phyloP scores from a whole-genome alignment of 2,329 filamentous ascomycete species.

The Xylaria sp. region DNA sequence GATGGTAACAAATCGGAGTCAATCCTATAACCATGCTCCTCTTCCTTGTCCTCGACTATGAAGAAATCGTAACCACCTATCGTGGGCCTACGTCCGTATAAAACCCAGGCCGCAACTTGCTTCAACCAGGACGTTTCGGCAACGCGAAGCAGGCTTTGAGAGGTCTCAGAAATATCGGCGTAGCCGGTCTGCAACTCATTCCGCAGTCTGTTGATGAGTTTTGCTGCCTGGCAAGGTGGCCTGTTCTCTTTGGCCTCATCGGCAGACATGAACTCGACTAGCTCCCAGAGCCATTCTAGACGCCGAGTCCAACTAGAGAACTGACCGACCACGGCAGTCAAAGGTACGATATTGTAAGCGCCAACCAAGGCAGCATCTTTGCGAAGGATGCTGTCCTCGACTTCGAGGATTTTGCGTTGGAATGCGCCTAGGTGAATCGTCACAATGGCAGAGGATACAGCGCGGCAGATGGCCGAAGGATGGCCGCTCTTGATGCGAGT shows the following conservation, averaged over 20 bases:
- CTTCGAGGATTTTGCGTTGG: conserved; percentile 83
- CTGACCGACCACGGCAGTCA: conserved; percentile 84
- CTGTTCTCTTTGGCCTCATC: conserved; percentile 50
- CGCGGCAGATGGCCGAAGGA: conserved; percentile 84
- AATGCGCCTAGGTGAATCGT: conserved; percentile 81
- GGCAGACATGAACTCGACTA: conserved; percentile 73
- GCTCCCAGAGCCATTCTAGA: conserved; percentile 85
- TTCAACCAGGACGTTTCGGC: conserved; percentile 93
- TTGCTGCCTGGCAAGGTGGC: conserved; percentile 70
- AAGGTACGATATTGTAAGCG: conserved; percentile 90
- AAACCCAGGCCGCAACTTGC: conserved; percentile 87
- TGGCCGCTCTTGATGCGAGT: conserved; percentile 75
- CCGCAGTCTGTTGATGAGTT: conserved; percentile 80
- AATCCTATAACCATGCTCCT: conserved; percentile 66
- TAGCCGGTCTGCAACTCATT: conserved; percentile 87
- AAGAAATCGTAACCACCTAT: conserved; percentile 90
- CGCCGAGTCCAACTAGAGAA: conserved; percentile 88
- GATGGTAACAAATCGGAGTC: conserved; percentile 73
- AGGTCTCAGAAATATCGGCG: conserved; percentile 81
- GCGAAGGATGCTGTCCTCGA: conserved; percentile 80
- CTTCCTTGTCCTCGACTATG: conserved; percentile 64
- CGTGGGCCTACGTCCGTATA: conserved; percentile 84
- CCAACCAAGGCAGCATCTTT: conserved; percentile 84
- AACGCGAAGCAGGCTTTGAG: conserved; percentile 75
- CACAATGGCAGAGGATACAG: conserved; percentile 81